Evolutionary conservation across 306 rosid species (phyloP).

Genomic region (Acacia acuminata): DNA sequence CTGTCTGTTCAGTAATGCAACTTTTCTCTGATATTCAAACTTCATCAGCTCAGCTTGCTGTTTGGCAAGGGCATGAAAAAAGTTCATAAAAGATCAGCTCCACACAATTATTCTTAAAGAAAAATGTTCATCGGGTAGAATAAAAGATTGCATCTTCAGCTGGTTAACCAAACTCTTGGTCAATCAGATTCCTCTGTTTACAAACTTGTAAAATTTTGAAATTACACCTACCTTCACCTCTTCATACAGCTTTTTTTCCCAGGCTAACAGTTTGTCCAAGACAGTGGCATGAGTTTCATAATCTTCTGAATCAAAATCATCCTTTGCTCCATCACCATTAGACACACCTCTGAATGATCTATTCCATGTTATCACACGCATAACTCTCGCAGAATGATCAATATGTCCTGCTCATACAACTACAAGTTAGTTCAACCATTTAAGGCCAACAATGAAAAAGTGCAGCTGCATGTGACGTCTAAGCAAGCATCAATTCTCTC

Average conservation of each 20-base stretch:
- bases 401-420: slow-evolving; percentile 48
- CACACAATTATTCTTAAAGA: neutral
- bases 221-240: slow-evolving; percentile 57
- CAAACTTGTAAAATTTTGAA: neutral
- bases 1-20: slow-evolving; percentile 55
- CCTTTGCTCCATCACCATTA: slow-evolving; percentile 53
- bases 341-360: slow-evolving; percentile 59
- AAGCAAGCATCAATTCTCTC: neutral
- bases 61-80: neutral
- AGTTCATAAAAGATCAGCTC: neutral
- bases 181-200: neutral
- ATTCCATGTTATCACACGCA: slow-evolving; percentile 69
- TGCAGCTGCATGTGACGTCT: neutral
- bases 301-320: slow-evolving; percentile 56
- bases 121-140: neutral
- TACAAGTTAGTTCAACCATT: neutral
- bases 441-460: neutral
- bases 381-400: slow-evolving; percentile 66
- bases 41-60: slow-evolving; percentile 60
- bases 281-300: slow-evolving; percentile 64
- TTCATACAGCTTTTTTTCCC: slow-evolving; percentile 74
- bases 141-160: neutral
- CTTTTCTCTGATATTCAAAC: slow-evolving; percentile 61
- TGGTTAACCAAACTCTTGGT: neutral
- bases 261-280: slow-evolving; percentile 64